Evolutionary conservation across 208 protist species (phyloP).

Genomic region (Strigomonas culicis): DNA sequence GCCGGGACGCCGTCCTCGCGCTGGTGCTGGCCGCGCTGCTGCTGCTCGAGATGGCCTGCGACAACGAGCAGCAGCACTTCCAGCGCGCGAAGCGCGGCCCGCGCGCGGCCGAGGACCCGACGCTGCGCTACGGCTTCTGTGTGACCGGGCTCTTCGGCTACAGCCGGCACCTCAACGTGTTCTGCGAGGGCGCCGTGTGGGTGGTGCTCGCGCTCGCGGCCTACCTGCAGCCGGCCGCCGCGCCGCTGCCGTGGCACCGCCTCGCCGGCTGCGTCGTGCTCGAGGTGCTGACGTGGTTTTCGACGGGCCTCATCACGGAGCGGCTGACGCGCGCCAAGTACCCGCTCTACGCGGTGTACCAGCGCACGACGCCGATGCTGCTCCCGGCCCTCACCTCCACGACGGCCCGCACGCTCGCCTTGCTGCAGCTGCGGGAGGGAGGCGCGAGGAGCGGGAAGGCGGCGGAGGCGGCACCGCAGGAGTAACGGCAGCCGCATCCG

Average conservation of each 20-base stretch:
- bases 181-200: slow-evolving; percentile 65
- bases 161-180: slow-evolving; percentile 74
- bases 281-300: slow-evolving; percentile 38
- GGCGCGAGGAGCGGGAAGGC: too few relatives aligned
- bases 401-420: slow-evolving; percentile 26
- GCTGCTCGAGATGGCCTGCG: slow-evolving; percentile 47
- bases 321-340: slow-evolving; percentile 50
- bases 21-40: slow-evolving; percentile 27
- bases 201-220: slow-evolving; percentile 42
- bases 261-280: slow-evolving; percentile 37
- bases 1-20: slow-evolving; percentile 33
- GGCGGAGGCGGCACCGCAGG: too few relatives aligned
- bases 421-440: slow-evolving; percentile 15
- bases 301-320: slow-evolving; percentile 58
- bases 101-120: background rate
- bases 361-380: slow-evolving; percentile 73
- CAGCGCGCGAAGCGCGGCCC: slow-evolving; percentile 36
- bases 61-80: slow-evolving; percentile 78
- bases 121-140: slow-evolving; percentile 54
- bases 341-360: slow-evolving; percentile 61
- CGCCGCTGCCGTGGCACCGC: slow-evolving; percentile 37
- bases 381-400: slow-evolving; percentile 51
- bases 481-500: too few relatives aligned
- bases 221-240: slow-evolving; percentile 14
- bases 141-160: slow-evolving; percentile 72